Percentiles rank a stretch among this genome's conserved stretches.
Evolutionary conservation across 495 filamentous ascomycete genomes (phyloP).

Genomic region (Neohortaea acidophila): DNA sequence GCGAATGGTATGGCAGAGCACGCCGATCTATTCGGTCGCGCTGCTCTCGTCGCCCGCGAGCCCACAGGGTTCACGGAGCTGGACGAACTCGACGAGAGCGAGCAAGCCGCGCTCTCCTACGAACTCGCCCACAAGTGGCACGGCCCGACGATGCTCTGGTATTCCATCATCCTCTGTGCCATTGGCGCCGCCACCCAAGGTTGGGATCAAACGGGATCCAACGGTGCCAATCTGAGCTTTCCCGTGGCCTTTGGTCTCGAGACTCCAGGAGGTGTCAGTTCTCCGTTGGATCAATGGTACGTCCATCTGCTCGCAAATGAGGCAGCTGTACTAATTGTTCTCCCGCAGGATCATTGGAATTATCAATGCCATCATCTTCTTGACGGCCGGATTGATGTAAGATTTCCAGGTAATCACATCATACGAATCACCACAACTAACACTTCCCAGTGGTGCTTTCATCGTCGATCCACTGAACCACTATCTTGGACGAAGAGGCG

Average conservation of each 20-base stretch:
- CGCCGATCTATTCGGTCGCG: constrained; percentile 30
- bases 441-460: constrained; percentile 15
- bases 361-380: constrained; percentile 17
- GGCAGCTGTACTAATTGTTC: too few species aligned
- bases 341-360: constrained; percentile 14
- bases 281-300: too few species aligned
- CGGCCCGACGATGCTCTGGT: constrained; percentile 48
- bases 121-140: constrained; percentile 51
- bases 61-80: constrained; percentile 41
- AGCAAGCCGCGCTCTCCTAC: constrained; percentile 37
- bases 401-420: background rate
- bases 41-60: constrained; percentile 47
- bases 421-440: too few species aligned
- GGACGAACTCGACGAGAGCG: constrained; percentile 39
- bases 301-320: too few species aligned
- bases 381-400: constrained; percentile 16
- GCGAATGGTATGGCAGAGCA: constrained; percentile 29
- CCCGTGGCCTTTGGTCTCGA: constrained; percentile 36
- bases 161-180: constrained; percentile 54
- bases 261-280: background rate
- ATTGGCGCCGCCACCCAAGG: constrained; percentile 54
- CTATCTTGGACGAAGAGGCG: constrained; percentile 41
- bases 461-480: constrained; percentile 42
- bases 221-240: constrained; percentile 53
- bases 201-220: constrained; percentile 63